Percentiles rank a stretch among this genome's conserved stretches.
Evolutionary conservation across 129 eudicot species (phyloP).

Genomic region (Heracleum sosnowskyi): DNA sequence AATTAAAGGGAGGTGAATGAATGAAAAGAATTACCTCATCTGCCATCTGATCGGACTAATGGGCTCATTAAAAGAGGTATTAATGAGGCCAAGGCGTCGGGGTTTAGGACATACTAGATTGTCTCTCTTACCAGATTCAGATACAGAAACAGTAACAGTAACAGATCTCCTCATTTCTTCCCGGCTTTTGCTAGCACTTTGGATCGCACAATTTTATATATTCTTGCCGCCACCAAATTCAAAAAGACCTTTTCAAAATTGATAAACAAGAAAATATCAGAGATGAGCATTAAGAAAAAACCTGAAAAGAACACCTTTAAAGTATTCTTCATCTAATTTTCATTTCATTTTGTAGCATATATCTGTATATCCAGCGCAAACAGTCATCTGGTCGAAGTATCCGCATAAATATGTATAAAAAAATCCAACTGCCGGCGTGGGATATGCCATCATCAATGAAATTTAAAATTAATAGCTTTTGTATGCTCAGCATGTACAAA

Average conservation of each 20-base stretch:
- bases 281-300: slow-evolving; percentile 10
- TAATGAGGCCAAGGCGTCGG: slow-evolving; percentile 45
- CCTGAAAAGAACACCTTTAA: not conserved
- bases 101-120: slow-evolving; percentile 85
- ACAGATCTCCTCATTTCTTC: slow-evolving; percentile 63
- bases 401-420: not conserved
- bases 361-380: not conserved
- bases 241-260: slow-evolving; percentile 2
- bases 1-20: not conserved
- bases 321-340: not conserved
- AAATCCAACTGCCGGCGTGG: not conserved
- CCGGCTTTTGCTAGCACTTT: slow-evolving; percentile 35
- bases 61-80: slow-evolving; percentile 32
- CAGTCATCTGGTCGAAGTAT: not conserved
- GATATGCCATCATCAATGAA: no score
- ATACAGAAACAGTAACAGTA: slow-evolving; percentile 29
- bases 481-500: not conserved
- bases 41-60: slow-evolving; percentile 63
- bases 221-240: slow-evolving; percentile 7
- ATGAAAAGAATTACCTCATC: slow-evolving; percentile 36
- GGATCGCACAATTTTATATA: slow-evolving; percentile 59
- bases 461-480: not conserved
- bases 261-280: slow-evolving; percentile 5
- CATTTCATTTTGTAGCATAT: not conserved
- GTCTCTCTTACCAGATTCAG: slow-evolving; percentile 28